Percentiles rank a stretch among this genome's conserved stretches.
Evolutionary conservation across 345 rosid species (phyloP).

Genomic region (Rhodamnia rubescens): DNA sequence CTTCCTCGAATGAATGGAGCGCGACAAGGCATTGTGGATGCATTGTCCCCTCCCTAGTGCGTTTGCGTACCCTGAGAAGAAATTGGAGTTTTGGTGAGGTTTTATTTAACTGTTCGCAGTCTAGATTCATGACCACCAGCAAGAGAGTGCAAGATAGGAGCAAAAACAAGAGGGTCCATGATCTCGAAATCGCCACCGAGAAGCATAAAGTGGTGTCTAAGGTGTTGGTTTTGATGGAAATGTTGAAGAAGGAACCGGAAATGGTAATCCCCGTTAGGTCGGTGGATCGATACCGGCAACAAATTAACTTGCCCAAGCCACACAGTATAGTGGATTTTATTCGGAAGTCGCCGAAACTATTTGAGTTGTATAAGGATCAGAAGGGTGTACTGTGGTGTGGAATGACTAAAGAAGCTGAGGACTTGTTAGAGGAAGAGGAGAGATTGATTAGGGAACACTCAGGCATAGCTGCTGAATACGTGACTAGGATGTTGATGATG

Average conservation of each 20-base stretch:
- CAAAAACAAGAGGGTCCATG: conserved; percentile 48
- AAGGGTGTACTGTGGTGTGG: conserved; percentile 50
- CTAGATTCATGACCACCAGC: conserved; percentile 59
- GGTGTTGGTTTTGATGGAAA: conserved; percentile 49
- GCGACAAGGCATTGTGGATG: background rate
- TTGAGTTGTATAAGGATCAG: conserved; percentile 62
- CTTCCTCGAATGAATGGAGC: background rate
- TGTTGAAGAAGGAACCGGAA: conserved; percentile 54
- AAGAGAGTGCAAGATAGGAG: conserved; percentile 80
- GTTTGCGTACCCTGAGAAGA: background rate
- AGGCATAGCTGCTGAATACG: conserved; percentile 53
- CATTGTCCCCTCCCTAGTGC: background rate
- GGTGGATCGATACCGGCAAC: conserved; percentile 36
- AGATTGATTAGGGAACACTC: conserved; percentile 43
- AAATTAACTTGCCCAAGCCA: conserved; percentile 49
- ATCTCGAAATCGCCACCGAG: conserved; percentile 61
- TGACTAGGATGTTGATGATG: conserved; percentile 76
- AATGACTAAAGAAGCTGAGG: conserved; percentile 48
- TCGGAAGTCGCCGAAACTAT: conserved; percentile 57
- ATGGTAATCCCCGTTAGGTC: conserved; percentile 45
- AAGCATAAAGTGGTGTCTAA: conserved; percentile 55
- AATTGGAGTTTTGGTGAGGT: background rate
- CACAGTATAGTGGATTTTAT: conserved; percentile 51
- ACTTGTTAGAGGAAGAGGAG: conserved; percentile 47
- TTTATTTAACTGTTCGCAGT: background rate